Conservation (phyloP, 768 basidiomycete genomes). For the Xerocomellus intermedius region DNA sequence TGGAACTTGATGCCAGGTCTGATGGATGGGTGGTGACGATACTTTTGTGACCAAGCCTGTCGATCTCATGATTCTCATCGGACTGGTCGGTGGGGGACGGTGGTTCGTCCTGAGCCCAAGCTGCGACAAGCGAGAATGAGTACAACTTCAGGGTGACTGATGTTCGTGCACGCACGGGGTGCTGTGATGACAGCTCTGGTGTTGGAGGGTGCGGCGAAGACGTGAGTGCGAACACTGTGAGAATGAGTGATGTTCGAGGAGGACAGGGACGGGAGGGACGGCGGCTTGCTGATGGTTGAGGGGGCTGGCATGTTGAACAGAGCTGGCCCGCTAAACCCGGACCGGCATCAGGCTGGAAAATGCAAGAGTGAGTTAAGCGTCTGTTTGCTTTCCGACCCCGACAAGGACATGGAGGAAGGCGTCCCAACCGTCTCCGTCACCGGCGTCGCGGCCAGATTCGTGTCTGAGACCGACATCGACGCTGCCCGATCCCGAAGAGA, state of each 20-base stretch:
- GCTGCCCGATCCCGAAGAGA: conserved; percentile 67
- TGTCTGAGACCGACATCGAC: conserved; percentile 77
- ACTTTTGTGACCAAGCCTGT: conserved; percentile 29
- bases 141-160: background rate
- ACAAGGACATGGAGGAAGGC: conserved; percentile 53
- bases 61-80: conserved; percentile 41
- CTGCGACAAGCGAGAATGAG: conserved; percentile 36
- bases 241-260: conserved; percentile 29
- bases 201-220: conserved; percentile 37
- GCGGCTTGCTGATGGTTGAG: conserved; percentile 13
- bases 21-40: conserved; percentile 44
- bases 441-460: conserved; percentile 80
- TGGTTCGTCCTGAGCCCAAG: conserved; percentile 84
- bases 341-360: too few relatives aligned
- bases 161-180: conserved; percentile 53
- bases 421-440: conserved; percentile 73
- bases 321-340: background rate
- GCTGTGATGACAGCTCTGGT: conserved; percentile 59
- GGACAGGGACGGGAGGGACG: conserved; percentile 26
- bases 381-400: conserved; percentile 22
- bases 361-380: background rate
- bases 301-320: conserved; percentile 16
- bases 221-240: conserved; percentile 27
- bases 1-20: conserved; percentile 50
- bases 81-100: conserved; percentile 59